Percentiles rank a stretch among this genome's conserved stretches.
These are phyloP conservation scores for Botrytis tulipae DNA, from an alignment of 2,329 filamentous ascomycete species.

Conservation along the genomic window DNA sequence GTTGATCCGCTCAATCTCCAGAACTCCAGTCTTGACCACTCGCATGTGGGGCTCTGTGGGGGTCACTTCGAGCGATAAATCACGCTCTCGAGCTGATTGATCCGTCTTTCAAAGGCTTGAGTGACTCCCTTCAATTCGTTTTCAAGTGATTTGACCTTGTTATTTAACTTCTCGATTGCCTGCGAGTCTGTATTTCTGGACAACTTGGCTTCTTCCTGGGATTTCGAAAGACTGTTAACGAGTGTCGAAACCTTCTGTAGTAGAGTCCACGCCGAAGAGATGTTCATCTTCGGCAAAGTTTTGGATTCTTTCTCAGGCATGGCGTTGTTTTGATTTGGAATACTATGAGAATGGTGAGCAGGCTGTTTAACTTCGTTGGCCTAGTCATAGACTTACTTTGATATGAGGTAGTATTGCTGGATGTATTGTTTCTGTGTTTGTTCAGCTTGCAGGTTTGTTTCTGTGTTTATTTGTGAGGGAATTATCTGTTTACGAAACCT, in stretches of 20 bases:
- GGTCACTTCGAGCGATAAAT: neutral
- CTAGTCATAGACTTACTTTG: neutral
- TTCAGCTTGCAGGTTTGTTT: neutral
- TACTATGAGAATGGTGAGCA: neutral
- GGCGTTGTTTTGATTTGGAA: neutral
- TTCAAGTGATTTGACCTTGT: neutral
- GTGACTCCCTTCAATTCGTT: neutral
- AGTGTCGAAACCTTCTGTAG: neutral
- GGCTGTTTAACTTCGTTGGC: neutral
- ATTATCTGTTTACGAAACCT: neutral
- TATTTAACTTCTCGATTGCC: neutral
- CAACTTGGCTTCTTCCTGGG: neutral
- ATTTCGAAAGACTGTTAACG: neutral
- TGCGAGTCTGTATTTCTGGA: neutral
- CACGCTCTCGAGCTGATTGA: neutral
- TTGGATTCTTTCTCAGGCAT: neutral
- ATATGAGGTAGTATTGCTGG: neutral
- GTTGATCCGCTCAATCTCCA: neutral
- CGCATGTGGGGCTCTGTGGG: neutral
- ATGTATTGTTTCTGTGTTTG: neutral
- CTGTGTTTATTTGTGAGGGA: neutral
- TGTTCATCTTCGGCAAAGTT: neutral
- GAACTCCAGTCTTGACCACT: neutral
- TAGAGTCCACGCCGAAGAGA: neutral
- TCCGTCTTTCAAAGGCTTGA: neutral